Evolutionary conservation across 331 rosid genomes (phyloP).

Genomic region (Erythrophleum ivorense): DNA sequence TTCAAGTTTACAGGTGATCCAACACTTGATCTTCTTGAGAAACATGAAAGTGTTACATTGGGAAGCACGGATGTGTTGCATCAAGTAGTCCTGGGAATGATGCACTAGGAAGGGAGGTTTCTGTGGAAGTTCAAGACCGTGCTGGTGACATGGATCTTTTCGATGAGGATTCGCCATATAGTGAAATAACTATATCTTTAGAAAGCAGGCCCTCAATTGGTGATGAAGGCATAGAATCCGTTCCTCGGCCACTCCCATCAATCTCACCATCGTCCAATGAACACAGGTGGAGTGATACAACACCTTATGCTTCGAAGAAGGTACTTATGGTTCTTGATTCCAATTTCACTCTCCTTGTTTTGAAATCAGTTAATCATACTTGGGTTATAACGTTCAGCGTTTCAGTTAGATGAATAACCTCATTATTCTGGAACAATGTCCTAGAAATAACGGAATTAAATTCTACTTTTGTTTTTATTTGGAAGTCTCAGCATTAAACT

Average conservation of each 20-base stretch:
- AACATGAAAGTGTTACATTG: slow-evolving; percentile 40
- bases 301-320: slow-evolving; percentile 81
- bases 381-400: not conserved
- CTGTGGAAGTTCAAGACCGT: slow-evolving; percentile 44
- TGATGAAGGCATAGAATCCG: slow-evolving; percentile 68
- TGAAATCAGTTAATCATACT: slow-evolving; percentile 15
- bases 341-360: slow-evolving; percentile 29
- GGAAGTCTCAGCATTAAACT: not conserved
- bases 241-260: slow-evolving; percentile 61
- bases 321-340: slow-evolving; percentile 56
- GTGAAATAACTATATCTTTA: slow-evolving; percentile 43
- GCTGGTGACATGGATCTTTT: slow-evolving; percentile 53
- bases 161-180: slow-evolving; percentile 76
- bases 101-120: slow-evolving; percentile 40
- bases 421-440: slow-evolving; percentile 24
- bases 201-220: slow-evolving; percentile 55
- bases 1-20: slow-evolving; percentile 55
- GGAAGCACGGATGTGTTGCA: slow-evolving; percentile 43
- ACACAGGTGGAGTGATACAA: slow-evolving; percentile 82
- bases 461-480: not conserved
- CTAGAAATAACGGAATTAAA: slow-evolving; percentile 13
- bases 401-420: slow-evolving; percentile 31
- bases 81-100: slow-evolving; percentile 54
- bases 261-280: slow-evolving; percentile 60
- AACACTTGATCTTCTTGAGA: slow-evolving; percentile 49